These are phyloP conservation scores for Aspergillus spinulosporus DNA, from an alignment of 2,329 filamentous ascomycete species.

Conservation along the genomic window DNA sequence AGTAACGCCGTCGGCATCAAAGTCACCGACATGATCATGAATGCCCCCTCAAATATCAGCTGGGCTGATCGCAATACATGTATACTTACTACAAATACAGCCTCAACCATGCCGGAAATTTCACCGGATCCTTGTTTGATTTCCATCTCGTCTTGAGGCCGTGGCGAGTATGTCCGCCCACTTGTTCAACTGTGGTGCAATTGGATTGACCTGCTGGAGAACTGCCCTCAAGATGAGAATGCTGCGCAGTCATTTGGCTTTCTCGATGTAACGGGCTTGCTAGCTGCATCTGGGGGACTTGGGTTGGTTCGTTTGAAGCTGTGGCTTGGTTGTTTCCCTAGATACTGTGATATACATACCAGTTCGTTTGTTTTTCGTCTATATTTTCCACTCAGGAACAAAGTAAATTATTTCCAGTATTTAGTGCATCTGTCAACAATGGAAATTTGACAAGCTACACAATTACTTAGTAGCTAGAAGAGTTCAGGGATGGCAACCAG, in stretches of 20 bases:
- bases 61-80: constrained; percentile 5
- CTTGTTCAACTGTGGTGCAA: not conserved
- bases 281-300: too few species aligned
- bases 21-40: constrained; percentile 7
- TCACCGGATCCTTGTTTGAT: constrained; percentile 11
- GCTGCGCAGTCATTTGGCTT: not conserved
- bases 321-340: too few species aligned
- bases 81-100: not conserved
- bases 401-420: too few species aligned
- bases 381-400: too few species aligned
- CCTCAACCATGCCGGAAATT: not conserved
- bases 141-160: not conserved
- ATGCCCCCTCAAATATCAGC: not conserved
- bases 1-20: constrained; percentile 12
- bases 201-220: not conserved
- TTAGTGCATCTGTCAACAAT: too few species aligned
- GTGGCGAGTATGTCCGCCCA: constrained; percentile 8
- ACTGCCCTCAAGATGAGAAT: constrained; percentile 6
- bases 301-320: too few species aligned
- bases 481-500: too few species aligned
- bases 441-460: not conserved
- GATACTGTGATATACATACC: too few species aligned
- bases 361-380: too few species aligned
- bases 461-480: not conserved
- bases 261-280: not conserved